These are phyloP conservation scores for Chaetoceros tenuissimus DNA, from an alignment of 108 stramenopile species.

Conservation along the genomic window DNA sequence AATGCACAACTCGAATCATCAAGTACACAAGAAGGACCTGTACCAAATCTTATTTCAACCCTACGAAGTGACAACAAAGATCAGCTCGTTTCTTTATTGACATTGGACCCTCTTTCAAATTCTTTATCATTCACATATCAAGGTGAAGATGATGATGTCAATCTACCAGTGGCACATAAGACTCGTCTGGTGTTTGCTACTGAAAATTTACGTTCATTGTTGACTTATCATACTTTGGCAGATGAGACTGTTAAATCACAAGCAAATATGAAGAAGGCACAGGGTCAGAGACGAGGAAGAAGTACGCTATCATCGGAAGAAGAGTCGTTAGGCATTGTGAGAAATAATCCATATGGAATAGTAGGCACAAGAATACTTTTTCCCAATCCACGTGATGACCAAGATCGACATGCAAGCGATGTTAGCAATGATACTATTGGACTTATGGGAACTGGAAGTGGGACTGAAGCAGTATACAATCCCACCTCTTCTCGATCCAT, in stretches of 20 bases:
- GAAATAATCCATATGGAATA: conserved; percentile 12
- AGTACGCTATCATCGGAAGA: conserved; percentile 22
- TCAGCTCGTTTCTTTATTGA: conserved; percentile 22
- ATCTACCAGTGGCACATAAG: conserved; percentile 9
- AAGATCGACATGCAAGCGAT: background rate
- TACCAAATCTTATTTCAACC: conserved; percentile 35
- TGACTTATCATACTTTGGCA: conserved; percentile 40
- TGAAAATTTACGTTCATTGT: conserved; percentile 27
- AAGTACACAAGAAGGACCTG: conserved; percentile 16
- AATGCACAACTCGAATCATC: too few species aligned
- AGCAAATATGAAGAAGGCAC: conserved; percentile 10
- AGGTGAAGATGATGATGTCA: background rate
- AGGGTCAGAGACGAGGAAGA: conserved; percentile 33
- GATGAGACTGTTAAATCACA: conserved; percentile 34
- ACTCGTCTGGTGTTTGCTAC: conserved; percentile 45
- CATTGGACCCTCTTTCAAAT: conserved; percentile 4
- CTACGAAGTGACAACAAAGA: conserved; percentile 49
- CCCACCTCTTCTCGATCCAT: background rate
- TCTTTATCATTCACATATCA: background rate
- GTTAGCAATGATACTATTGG: background rate
- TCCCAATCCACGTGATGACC: background rate
- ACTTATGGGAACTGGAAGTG: background rate
- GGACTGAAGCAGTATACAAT: background rate
- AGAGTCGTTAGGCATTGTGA: background rate
- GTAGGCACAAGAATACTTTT: conserved; percentile 30